Conservation (phyloP, 495 filamentous ascomycete genomes). For the Astrothelium macrocarpum region DNA sequence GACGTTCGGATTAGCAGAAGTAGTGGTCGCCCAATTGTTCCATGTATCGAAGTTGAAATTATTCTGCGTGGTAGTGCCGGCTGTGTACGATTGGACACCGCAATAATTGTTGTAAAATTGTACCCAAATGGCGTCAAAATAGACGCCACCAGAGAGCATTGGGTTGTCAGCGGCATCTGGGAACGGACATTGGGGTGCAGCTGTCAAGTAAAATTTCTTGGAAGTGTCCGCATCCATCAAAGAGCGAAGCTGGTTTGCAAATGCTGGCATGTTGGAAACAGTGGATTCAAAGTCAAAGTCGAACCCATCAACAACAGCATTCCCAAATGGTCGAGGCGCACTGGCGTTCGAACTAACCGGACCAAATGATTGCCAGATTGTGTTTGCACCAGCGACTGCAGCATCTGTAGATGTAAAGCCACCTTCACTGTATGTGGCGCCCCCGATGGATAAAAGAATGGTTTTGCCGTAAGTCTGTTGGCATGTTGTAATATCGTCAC, state of each 20-base stretch:
- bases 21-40: slow-evolving; percentile 60
- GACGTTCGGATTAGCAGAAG: slow-evolving; percentile 50
- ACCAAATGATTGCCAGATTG: slow-evolving; percentile 23
- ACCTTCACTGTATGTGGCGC: slow-evolving; percentile 25
- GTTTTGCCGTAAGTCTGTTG: slow-evolving; percentile 22
- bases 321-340: slow-evolving; percentile 22
- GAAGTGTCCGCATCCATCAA: slow-evolving; percentile 16
- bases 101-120: slow-evolving; percentile 47
- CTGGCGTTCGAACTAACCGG: slow-evolving; percentile 15
- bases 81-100: slow-evolving; percentile 45
- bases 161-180: slow-evolving; percentile 19
- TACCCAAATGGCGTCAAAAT: slow-evolving; percentile 18
- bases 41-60: slow-evolving; percentile 62
- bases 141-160: slow-evolving; percentile 20
- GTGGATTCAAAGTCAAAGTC: slow-evolving; percentile 27
- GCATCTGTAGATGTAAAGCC: slow-evolving; percentile 17
- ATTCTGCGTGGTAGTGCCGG: slow-evolving; percentile 37
- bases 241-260: slow-evolving; percentile 18
- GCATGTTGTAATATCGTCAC: slow-evolving; percentile 28
- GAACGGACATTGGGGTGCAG: slow-evolving; percentile 25
- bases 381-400: slow-evolving; percentile 16
- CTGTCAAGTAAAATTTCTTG: slow-evolving; percentile 20
- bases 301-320: slow-evolving; percentile 22
- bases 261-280: slow-evolving; percentile 18
- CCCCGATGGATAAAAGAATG: slow-evolving; percentile 24